Base-by-base conservation (phyloP, 2,329 filamentous ascomycete species). In the Daldinia sp. region DNA sequence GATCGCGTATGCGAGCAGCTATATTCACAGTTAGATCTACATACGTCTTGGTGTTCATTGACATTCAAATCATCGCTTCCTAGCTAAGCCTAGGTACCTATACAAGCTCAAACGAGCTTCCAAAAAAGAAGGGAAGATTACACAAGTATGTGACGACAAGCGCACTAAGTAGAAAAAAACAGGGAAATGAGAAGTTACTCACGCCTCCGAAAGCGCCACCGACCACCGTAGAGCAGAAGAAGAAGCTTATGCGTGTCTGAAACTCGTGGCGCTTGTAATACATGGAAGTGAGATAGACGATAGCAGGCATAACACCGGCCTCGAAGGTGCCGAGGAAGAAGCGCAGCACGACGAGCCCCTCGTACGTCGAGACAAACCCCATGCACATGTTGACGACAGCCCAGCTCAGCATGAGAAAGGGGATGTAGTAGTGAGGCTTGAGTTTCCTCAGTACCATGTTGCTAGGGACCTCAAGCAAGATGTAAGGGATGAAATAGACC, bases 181-280 rank as follows among this genome's bases (percentile, higher is more conserved):
- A 35, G 7, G 6, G 7, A 35, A 35, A 41, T 28, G 4, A 33
- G 2, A 35, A 1, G 33, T 35, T 60, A 66, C 75, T 76, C 59
- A 79, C 75, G 6, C 82, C 83, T 46, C 81, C 81, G 64, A 84
- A 82, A 5, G 81, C 83, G 18, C 82, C 81, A 18, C 77, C 81
- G 12, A 83, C 72, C 2, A 81, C 75, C 1, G 81, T 81, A 23
- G 80, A 81, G 71, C 78, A 79, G 74, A 83, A 83, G 72, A 83
- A 81, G 55, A 81, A 74, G 60, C 78, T 81, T 68, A 83, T 79
- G 60, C 84, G 82, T 72, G 79, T 80, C 72, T 86, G 83, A 41
- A 84, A 81, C 73, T 86, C 84, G 68, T 83, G 80, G 28, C 83
- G 78, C 62, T 81, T 82, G 74, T 87, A 86, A 74, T 84, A 86